Base-by-base conservation (phyloP, 495 filamentous ascomycete genomes). In the Hypomontagnella monticulosa region DNA sequence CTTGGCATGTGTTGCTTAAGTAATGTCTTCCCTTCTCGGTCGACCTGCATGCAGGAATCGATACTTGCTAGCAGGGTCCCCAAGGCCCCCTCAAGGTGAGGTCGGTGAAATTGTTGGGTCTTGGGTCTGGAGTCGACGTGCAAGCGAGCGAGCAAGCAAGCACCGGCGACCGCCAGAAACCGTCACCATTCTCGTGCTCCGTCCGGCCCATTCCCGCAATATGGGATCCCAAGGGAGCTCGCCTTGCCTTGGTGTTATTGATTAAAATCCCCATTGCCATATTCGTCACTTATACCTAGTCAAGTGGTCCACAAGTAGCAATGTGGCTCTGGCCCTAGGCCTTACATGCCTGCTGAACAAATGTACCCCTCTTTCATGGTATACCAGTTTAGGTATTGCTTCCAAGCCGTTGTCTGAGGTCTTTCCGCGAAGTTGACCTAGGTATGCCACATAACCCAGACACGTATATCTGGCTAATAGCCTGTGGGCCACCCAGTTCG, bases 21-120 rank as follows among this genome's bases (percentile, higher is more conserved):
- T 66, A 70, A 70, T 58, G 41, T 54, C 41, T 66, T 70, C 61
- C 66, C 66, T 66, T 47, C 46, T 70, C 61, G 51, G 66, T 70
- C 66, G 66, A 70, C 66, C 50, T 66, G 66, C 66, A 70, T 70
- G 61, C 61, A 65, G 61, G 55, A 61, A 63, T 63, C 54, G 54
- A 57, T 54, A 34, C 48, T 52, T 60, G 48, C 51, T 38, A 46
- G 36, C 66, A 63, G 49, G 49, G 47, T 38, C 41, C 37, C 16
- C 23, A 27, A 27, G 44, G 32, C 27, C 51, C 66, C 47, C 46
- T 61, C 57, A 66, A 65, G 66, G 66, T 66, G 66, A 70, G 61
- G 57, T 47, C 55, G 66, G 66, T 66, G 66, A 66, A 27, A 66
- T 60, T 60, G 32, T 37, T 50, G 52, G 66, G 52, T 51, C 42